These are phyloP conservation scores for Metarhizium humberi DNA, from an alignment of 2,329 filamentous ascomycete genomes.

Conservation along the genomic window DNA sequence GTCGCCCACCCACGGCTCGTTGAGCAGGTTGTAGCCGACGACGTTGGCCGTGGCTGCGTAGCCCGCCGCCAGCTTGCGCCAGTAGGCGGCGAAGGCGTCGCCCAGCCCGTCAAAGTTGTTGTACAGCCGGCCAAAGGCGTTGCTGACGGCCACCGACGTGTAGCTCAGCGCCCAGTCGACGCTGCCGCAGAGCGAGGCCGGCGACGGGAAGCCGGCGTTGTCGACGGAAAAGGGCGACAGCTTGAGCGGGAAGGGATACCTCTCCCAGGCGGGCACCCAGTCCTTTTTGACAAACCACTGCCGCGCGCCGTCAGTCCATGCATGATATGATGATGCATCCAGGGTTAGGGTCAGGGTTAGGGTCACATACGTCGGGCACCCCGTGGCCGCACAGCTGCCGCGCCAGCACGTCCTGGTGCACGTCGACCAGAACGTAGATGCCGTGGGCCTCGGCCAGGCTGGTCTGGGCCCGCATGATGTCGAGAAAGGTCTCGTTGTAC, in stretches of 20 bases:
- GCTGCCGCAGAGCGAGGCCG: conserved; percentile 6
- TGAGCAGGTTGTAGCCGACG: conserved; percentile 11
- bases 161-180: conserved; percentile 11
- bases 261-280: conserved; percentile 7
- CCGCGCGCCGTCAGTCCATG: too few relatives aligned
- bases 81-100: conserved; percentile 11
- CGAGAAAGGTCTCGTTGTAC: conserved; percentile 11
- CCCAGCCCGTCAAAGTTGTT: conserved; percentile 11
- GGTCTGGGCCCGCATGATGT: conserved; percentile 11
- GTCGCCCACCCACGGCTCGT: conserved; percentile 12
- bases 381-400: conserved; percentile 11
- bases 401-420: conserved; percentile 10
- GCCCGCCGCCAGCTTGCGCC: conserved; percentile 9
- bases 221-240: conserved; percentile 7
- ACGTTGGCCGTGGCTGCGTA: conserved; percentile 8
- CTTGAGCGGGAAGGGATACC: conserved; percentile 10
- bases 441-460: conserved; percentile 11
- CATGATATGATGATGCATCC: too few relatives aligned
- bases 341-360: too few relatives aligned
- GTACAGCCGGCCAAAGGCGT: conserved; percentile 12
- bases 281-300: conserved; percentile 11
- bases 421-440: conserved; percentile 11
- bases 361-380: conserved; percentile 9
- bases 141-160: conserved; percentile 8
- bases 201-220: conserved; percentile 8